phyloP scores from a whole-genome alignment of 1,139 yeast species.

The Geotrichum candidum region DNA sequence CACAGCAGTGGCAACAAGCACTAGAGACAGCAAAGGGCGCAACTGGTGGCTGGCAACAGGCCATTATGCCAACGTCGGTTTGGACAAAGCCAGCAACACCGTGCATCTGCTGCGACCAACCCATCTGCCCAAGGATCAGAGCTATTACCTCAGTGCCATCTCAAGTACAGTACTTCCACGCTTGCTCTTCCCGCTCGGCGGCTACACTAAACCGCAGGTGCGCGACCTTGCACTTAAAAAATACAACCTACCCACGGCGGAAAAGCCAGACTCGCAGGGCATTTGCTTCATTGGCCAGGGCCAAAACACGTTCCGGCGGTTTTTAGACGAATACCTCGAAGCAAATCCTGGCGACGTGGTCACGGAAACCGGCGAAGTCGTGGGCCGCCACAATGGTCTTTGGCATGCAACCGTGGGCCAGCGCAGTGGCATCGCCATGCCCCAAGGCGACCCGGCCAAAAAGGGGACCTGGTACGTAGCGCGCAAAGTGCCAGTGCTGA shows the following conservation, averaged over 20 bases:
- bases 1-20: no score
- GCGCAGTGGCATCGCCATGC: conserved; percentile 69
- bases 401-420: conserved; percentile 97
- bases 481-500: conserved; percentile 55
- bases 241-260: conserved; percentile 53
- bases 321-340: conserved; percentile 65
- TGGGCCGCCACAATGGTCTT: conserved; percentile 79
- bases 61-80: conserved; percentile 70
- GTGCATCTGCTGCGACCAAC: conserved; percentile 53
- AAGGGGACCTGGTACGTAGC: conserved; percentile 85
- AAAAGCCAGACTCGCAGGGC: conserved; percentile 90
- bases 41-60: conserved; percentile 92
- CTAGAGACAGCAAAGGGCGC: no score
- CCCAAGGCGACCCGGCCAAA: conserved; percentile 72
- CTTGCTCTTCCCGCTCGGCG: conserved; percentile 75
- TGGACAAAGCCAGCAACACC: conserved; percentile 30
- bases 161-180: conserved; percentile 43
- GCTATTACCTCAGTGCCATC: conserved; percentile 77
- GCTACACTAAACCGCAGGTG: conserved; percentile 65
- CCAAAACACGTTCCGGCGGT: conserved; percentile 54
- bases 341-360: conserved; percentile 73
- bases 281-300: conserved; percentile 81
- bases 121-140: conserved; percentile 72
- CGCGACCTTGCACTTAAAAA: conserved; percentile 52
- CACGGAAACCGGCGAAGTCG: conserved; percentile 54